phyloP scores from a whole-genome alignment of 305 asterid genomes.

The Rubia tinctorum region DNA sequence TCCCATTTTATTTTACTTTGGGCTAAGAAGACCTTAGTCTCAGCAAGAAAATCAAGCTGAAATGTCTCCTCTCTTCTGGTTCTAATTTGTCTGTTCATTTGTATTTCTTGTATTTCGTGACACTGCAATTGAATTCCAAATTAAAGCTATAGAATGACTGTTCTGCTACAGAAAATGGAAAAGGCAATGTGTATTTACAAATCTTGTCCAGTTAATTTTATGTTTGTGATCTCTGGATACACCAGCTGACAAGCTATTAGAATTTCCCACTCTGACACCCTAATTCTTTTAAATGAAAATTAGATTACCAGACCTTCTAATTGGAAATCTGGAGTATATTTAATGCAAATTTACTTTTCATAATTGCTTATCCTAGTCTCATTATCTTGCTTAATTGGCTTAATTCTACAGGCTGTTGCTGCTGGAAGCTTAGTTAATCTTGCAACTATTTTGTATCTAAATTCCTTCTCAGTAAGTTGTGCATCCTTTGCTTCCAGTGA shows the following conservation, averaged over 20 bases:
- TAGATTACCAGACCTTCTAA: not conserved
- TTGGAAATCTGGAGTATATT: not conserved
- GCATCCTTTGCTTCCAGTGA: constrained; percentile 9
- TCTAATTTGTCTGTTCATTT: not conserved
- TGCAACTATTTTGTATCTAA: constrained; percentile 72
- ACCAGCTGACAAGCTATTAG: constrained; percentile 1
- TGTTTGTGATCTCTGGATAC: not conserved
- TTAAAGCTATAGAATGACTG: not conserved
- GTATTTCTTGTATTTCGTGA: not conserved
- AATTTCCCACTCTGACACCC: not conserved
- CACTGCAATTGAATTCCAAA: not conserved
- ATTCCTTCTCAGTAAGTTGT: constrained; percentile 61
- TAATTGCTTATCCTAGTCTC: not conserved
- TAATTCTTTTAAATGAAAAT: not conserved
- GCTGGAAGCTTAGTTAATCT: constrained; percentile 98
- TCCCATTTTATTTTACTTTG: not conserved
- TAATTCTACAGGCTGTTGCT: constrained; percentile 71
- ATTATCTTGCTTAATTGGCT: constrained; percentile 2
- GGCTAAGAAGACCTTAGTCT: too few relatives aligned
- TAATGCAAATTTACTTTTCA: not conserved
- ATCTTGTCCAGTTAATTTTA: not conserved
- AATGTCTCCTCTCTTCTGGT: not conserved
- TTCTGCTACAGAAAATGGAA: not conserved
- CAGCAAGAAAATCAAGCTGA: not conserved
- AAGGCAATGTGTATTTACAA: not conserved